A percentile compares a stretch with the other conserved stretches of the same genome.
Evolutionary conservation across 257 asterid species (phyloP).

Genomic region (Datura wrightii): DNA sequence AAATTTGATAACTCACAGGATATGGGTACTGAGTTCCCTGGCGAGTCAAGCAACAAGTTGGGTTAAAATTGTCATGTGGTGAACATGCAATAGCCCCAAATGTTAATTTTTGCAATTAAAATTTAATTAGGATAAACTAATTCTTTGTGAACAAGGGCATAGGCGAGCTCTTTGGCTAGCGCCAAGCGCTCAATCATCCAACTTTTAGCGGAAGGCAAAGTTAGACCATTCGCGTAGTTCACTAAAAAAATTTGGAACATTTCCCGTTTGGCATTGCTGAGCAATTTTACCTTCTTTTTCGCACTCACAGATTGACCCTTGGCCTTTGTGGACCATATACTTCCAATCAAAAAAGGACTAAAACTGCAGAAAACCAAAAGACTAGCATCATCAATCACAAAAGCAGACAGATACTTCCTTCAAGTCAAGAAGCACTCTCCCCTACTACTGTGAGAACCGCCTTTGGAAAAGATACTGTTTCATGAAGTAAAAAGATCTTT

Average conservation of each 20-base stretch:
- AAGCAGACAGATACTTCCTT: not conserved
- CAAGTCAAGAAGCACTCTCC: not conserved
- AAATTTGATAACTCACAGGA: constrained; percentile 46
- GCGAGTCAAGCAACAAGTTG: constrained; percentile 68
- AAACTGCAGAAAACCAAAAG: not conserved
- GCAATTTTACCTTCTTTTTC: not conserved
- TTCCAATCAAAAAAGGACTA: not conserved
- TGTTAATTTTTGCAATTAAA: no score
- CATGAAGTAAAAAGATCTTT: not conserved
- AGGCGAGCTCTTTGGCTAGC: no score
- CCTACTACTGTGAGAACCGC: not conserved
- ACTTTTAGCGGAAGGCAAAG: no score
- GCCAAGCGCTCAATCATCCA: no score
- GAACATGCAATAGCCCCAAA: no score
- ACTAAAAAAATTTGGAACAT: no score
- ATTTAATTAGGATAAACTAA: no score
- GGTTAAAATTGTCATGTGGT: constrained; percentile 32
- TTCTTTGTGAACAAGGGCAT: no score
- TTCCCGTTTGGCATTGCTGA: not conserved
- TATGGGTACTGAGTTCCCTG: not conserved
- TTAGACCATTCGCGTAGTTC: no score
- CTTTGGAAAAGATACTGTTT: no score
- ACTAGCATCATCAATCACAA: not conserved
- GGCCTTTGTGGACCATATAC: not conserved
- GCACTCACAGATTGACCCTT: not conserved